Evolutionary conservation across 441 rosid species (phyloP).

Genomic region (Brassica hybrid): DNA sequence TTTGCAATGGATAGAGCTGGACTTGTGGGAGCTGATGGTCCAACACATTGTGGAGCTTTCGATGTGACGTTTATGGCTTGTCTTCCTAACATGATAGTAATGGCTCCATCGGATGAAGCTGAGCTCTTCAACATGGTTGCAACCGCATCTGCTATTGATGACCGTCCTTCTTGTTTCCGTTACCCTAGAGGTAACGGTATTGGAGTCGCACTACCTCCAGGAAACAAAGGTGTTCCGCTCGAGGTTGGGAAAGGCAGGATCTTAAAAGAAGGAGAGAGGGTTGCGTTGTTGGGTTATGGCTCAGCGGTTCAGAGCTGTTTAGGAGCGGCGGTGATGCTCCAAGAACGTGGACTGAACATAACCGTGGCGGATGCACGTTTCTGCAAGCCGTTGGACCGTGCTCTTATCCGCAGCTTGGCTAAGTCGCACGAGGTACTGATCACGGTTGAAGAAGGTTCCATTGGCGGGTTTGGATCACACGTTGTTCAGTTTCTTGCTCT

Average conservation of each 20-base stretch:
- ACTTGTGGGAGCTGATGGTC: conserved; percentile 95
- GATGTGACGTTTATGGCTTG: conserved; percentile 96
- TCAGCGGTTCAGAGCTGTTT: conserved; percentile 83
- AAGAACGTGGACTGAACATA: conserved; percentile 51
- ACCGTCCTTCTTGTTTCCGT: conserved; percentile 94
- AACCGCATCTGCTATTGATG: conserved; percentile 84
- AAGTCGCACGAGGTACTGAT: conserved; percentile 80
- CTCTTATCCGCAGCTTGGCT: conserved; percentile 74
- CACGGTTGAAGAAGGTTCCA: conserved; percentile 94
- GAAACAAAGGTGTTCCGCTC: conserved; percentile 85
- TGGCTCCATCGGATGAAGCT: conserved; percentile 97
- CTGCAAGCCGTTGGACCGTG: conserved; percentile 84
- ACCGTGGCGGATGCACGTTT: conserved; percentile 92
- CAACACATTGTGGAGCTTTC: conserved; percentile 93
- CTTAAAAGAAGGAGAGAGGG: conserved; percentile 82
- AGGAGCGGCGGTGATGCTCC: conserved; percentile 68
- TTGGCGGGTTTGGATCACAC: conserved; percentile 94
- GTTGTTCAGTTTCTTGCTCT: conserved; percentile 97
- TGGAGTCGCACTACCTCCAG: conserved; percentile 72
- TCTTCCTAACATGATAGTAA: conserved; percentile 95
- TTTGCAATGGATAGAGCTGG: conserved; percentile 98
- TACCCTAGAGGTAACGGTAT: conserved; percentile 93
- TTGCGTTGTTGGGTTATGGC: conserved; percentile 87
- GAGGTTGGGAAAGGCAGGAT: conserved; percentile 94
- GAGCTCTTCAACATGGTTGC: conserved; percentile 98